These are phyloP conservation scores for Opeltia flavorubescens DNA, from an alignment of 495 filamentous ascomycete species.

Conservation along the genomic window DNA sequence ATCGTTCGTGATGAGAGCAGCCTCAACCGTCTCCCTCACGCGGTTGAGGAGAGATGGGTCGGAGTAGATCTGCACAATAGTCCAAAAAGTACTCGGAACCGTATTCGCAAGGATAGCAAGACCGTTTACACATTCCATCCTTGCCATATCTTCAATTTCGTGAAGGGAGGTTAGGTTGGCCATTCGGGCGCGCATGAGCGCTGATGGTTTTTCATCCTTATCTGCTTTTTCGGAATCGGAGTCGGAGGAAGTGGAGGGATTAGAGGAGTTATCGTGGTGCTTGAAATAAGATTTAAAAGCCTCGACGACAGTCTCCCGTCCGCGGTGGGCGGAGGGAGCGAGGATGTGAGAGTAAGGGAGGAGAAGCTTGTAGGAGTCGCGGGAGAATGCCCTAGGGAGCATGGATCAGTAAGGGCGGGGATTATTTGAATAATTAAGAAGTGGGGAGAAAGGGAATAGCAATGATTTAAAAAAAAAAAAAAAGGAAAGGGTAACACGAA, in stretches of 20 bases:
- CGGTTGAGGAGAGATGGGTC: conserved; percentile 6
- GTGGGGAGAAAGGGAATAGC: background rate
- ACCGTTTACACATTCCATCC: conserved; percentile 3
- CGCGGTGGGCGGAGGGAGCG: conserved; percentile 25
- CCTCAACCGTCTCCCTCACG: conserved; percentile 9
- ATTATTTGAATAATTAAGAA: conserved; percentile 19
- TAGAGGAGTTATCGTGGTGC: background rate
- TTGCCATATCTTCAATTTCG: background rate
- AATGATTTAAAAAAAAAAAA: background rate
- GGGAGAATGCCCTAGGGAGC: conserved; percentile 20
- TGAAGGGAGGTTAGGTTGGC: conserved; percentile 4
- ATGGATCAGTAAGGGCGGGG: conserved; percentile 20
- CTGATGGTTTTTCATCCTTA: conserved; percentile 4
- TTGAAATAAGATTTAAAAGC: conserved; percentile 26
- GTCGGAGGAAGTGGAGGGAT: too few relatives aligned
- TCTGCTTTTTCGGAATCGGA: too few relatives aligned
- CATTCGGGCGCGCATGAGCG: conserved; percentile 7
- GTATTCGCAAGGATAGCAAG: conserved; percentile 9
- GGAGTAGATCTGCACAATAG: conserved; percentile 14
- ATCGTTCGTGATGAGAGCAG: background rate
- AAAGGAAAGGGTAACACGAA: background rate
- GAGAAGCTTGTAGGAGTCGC: conserved; percentile 25
- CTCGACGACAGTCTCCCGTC: conserved; percentile 23
- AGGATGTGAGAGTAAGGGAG: conserved; percentile 28
- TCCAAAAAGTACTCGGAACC: conserved; percentile 11